Conservation (phyloP, 306 rosid species). For the Canavalia ensiformis region DNA sequence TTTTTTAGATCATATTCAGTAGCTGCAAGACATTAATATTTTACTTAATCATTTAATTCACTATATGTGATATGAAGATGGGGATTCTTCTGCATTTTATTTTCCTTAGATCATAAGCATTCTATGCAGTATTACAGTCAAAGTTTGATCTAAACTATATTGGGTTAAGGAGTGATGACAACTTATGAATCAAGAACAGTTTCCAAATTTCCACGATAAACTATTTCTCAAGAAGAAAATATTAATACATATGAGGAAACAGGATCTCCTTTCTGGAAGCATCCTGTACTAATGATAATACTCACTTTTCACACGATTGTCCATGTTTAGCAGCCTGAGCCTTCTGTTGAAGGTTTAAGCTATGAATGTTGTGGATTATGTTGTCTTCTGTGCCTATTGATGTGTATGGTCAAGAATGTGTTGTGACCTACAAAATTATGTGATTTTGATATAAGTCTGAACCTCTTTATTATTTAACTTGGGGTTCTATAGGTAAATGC, state of each 20-base stretch:
- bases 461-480: constrained; percentile 40
- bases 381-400: constrained; percentile 23
- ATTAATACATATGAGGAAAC: not conserved
- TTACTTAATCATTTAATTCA: not conserved
- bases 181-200: not conserved
- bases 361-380: constrained; percentile 2
- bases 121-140: constrained; percentile 12
- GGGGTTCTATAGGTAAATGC: constrained; percentile 80
- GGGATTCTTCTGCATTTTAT: constrained; percentile 27
- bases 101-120: not conserved
- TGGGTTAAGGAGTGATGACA: not conserved
- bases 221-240: not conserved
- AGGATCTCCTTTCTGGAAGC: constrained; percentile 13
- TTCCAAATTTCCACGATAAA: constrained; percentile 36
- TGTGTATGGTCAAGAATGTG: constrained; percentile 8
- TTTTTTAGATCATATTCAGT: not conserved
- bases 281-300: not conserved
- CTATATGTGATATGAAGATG: constrained; percentile 26
- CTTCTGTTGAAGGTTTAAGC: constrained; percentile 20
- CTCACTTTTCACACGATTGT: constrained; percentile 34
- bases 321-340: constrained; percentile 22
- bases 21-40: constrained; percentile 25
- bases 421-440: not conserved
- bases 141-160: constrained; percentile 26
- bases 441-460: constrained; percentile 25